Percentiles rank a stretch among this genome's conserved stretches.
These are phyloP conservation scores for Chaetomium cochliodes DNA, from an alignment of 495 filamentous ascomycete genomes.

Conservation along the genomic window DNA sequence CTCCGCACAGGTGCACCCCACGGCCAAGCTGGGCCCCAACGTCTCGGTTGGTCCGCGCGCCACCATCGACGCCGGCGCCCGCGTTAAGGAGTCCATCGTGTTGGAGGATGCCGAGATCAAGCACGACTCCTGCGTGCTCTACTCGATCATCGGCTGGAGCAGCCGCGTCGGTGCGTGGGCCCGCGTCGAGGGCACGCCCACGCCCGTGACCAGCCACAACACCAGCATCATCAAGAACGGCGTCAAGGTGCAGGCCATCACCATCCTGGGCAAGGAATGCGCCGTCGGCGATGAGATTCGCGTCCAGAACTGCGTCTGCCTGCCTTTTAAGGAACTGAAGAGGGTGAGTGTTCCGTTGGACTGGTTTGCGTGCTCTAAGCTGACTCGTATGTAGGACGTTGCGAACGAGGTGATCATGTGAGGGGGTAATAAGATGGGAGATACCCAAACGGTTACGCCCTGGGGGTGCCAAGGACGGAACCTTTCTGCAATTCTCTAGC, in stretches of 20 bases:
- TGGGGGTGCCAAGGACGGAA: background rate
- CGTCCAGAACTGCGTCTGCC: slow-evolving; percentile 96
- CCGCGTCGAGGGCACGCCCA: slow-evolving; percentile 93
- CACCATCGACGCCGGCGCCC: slow-evolving; percentile 78
- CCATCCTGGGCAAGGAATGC: slow-evolving; percentile 96
- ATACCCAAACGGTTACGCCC: slow-evolving; percentile 11
- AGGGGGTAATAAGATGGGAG: slow-evolving; percentile 21
- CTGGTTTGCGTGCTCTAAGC: slow-evolving; percentile 21
- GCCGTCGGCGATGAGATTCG: slow-evolving; percentile 91
- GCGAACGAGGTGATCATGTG: slow-evolving; percentile 97
- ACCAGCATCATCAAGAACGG: slow-evolving; percentile 97
- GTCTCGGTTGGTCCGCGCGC: slow-evolving; percentile 91
- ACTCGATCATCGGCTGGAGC: slow-evolving; percentile 96
- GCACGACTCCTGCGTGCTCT: slow-evolving; percentile 94
- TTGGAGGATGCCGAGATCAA: slow-evolving; percentile 94
- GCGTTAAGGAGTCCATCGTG: slow-evolving; percentile 94
- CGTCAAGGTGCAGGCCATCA: slow-evolving; percentile 98
- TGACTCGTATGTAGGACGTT: slow-evolving; percentile 57
- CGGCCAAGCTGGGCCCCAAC: slow-evolving; percentile 94
- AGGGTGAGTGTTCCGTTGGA: slow-evolving; percentile 60
- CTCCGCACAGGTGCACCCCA: slow-evolving; percentile 86
- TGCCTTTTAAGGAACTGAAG: slow-evolving; percentile 99
- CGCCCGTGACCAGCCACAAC: slow-evolving; percentile 80
- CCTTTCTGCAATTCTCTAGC: slow-evolving; percentile 13
- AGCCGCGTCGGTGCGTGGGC: slow-evolving; percentile 97